Percentiles rank a stretch among this genome's conserved stretches.
Evolutionary conservation across 345 rosid genomes (phyloP).

Genomic region (Hevea brasiliensis): DNA sequence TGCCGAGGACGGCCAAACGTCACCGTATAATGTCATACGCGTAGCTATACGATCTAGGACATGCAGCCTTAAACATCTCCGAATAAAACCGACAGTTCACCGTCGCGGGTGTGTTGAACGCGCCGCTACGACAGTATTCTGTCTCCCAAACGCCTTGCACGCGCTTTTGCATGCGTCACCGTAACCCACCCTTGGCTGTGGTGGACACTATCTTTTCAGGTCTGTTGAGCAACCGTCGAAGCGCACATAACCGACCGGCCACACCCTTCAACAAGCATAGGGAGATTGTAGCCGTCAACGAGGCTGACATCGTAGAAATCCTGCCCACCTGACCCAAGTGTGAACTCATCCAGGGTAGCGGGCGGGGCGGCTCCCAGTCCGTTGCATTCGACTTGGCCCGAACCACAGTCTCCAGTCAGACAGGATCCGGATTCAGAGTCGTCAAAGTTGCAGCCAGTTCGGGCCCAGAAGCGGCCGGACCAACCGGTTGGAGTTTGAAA

Average conservation of each 20-base stretch:
- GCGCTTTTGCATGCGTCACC: constrained; percentile 92
- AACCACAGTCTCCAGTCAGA: constrained; percentile 36
- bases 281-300: constrained; percentile 91
- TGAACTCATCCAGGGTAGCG: constrained; percentile 38
- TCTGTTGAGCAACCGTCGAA: constrained; percentile 70
- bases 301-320: constrained; percentile 95
- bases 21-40: constrained; percentile 89
- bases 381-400: constrained; percentile 34
- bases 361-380: constrained; percentile 40
- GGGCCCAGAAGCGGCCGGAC: constrained; percentile 40
- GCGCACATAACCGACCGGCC: constrained; percentile 82
- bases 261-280: constrained; percentile 69
- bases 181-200: constrained; percentile 60
- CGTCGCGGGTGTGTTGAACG: constrained; percentile 75
- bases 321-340: constrained; percentile 53
- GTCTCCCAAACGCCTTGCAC: constrained; percentile 84
- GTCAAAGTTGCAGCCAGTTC: constrained; percentile 34
- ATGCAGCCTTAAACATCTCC: constrained; percentile 81
- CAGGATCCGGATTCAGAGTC: constrained; percentile 32
- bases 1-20: constrained; percentile 87
- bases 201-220: constrained; percentile 75
- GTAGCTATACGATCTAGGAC: constrained; percentile 90
- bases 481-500: constrained; percentile 34
- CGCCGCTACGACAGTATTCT: constrained; percentile 96
- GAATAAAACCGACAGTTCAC: constrained; percentile 87